These are phyloP conservation scores for Wickerhamomyces bisporus DNA, from an alignment of 805 yeast genomes.

Conservation along the genomic window DNA sequence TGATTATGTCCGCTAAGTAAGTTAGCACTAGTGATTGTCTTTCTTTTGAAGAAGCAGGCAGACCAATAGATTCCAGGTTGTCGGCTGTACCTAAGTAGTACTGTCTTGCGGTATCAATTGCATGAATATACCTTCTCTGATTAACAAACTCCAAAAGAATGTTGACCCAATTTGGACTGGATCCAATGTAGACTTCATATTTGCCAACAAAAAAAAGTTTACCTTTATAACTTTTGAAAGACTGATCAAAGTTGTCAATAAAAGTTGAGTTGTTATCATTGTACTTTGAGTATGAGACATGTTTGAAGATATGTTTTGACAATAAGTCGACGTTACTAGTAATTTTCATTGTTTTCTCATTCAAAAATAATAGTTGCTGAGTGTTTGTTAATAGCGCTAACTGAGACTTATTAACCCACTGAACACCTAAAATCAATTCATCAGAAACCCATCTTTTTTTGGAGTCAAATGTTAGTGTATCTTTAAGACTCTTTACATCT, in stretches of 20 bases:
- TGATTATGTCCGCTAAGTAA: constrained; percentile 52
- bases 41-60: constrained; percentile 41
- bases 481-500: constrained; percentile 37
- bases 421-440: constrained; percentile 48
- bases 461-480: constrained; percentile 32
- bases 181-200: constrained; percentile 51
- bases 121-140: constrained; percentile 44
- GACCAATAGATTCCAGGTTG: constrained; percentile 45
- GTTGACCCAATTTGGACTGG: constrained; percentile 63
- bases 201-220: constrained; percentile 49
- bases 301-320: constrained; percentile 30
- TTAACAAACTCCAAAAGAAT: constrained; percentile 52
- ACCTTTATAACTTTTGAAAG: constrained; percentile 36
- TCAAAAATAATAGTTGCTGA: constrained; percentile 39
- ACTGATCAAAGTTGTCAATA: constrained; percentile 10
- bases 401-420: constrained; percentile 48
- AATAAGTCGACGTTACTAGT: constrained; percentile 16
- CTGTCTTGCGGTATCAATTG: constrained; percentile 49
- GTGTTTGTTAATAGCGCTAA: constrained; percentile 39
- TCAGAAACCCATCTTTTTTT: constrained; percentile 37
- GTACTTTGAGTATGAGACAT: constrained; percentile 24
- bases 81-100: constrained; percentile 46
- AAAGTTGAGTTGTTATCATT: background rate
- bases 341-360: constrained; percentile 33
- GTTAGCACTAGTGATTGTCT: constrained; percentile 47